Conservation (phyloP, 2,329 filamentous ascomycete genomes). For the Chrysoporthe puriensis region DNA sequence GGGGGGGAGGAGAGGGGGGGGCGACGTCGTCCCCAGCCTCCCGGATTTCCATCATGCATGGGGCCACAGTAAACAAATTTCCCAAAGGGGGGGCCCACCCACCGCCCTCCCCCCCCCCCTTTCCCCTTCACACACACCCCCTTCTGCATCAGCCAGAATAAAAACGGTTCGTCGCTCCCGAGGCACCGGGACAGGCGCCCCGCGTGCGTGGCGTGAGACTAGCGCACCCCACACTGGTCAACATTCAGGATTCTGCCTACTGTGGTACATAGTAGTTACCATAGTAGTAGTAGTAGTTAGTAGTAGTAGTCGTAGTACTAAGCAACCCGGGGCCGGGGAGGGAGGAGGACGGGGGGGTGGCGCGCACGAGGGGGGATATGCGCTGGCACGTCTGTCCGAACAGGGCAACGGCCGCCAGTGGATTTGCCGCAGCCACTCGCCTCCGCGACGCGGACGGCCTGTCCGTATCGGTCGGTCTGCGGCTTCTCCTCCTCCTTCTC, state of each 20-base stretch:
- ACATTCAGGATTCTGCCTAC: constrained; percentile 11
- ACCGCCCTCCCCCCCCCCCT: too few species aligned
- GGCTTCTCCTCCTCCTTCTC: too few species aligned
- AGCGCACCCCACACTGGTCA: constrained; percentile 18
- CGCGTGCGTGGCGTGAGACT: constrained; percentile 12
- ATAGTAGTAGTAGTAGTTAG: neutral
- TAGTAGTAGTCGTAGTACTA: neutral
- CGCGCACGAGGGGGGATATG: constrained; percentile 7
- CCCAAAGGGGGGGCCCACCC: constrained; percentile 10
- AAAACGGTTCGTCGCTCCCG: constrained; percentile 10
- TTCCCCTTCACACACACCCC: neutral
- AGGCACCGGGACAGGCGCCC: constrained; percentile 3
- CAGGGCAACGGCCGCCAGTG: constrained; percentile 20
- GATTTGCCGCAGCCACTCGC: constrained; percentile 16
- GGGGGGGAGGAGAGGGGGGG: neutral
- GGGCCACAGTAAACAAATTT: constrained; percentile 20
- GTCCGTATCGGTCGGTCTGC: neutral
- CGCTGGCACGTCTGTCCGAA: constrained; percentile 16
- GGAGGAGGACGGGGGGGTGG: neutral
- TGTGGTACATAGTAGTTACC: neutral
- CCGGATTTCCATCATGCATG: constrained; percentile 16
- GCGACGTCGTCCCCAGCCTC: constrained; percentile 20
- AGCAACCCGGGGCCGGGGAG: neutral
- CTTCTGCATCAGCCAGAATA: constrained; percentile 11
- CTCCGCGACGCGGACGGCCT: neutral